A percentile compares a stretch with the other conserved stretches of the same genome.
phyloP scores from a whole-genome alignment of 805 yeast genomes.

The Brettanomyces nanus region DNA sequence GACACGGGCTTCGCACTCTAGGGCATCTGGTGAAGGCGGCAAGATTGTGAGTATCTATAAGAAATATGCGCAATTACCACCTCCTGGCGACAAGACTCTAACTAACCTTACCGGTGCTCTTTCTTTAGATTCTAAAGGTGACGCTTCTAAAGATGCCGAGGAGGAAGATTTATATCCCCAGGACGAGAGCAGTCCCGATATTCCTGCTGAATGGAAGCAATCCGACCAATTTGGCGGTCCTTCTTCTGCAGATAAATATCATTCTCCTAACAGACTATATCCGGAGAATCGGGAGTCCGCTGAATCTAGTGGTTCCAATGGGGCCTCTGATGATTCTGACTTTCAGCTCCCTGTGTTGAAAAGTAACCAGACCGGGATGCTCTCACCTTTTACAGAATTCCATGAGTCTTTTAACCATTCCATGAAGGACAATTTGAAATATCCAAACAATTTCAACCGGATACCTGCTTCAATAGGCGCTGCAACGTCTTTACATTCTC shows the following conservation, averaged over 20 bases:
- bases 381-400: slow-evolving; percentile 30
- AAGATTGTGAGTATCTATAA: slow-evolving; percentile 24
- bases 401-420: slow-evolving; percentile 23
- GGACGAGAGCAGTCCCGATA: slow-evolving; percentile 16
- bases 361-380: slow-evolving; percentile 11
- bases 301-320: slow-evolving; percentile 5
- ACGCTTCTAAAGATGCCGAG: neutral
- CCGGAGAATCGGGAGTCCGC: neutral
- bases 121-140: neutral
- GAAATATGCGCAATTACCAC: slow-evolving; percentile 26
- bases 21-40: neutral
- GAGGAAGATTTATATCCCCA: slow-evolving; percentile 3
- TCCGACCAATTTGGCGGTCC: neutral
- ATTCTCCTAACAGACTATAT: neutral
- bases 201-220: too few relatives aligned
- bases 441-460: too few relatives aligned
- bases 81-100: slow-evolving; percentile 1
- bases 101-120: neutral
- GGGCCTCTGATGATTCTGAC: slow-evolving; percentile 2
- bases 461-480: too few relatives aligned
- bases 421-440: slow-evolving; percentile 12
- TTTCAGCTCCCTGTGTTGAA: slow-evolving; percentile 4
- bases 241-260: slow-evolving; percentile 17
- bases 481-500: too few relatives aligned
- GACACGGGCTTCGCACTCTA: neutral